Percentiles rank a stretch among this genome's conserved stretches.
Evolutionary conservation across 306 rosid genomes (phyloP).

Genomic region (Prunus mongolica): DNA sequence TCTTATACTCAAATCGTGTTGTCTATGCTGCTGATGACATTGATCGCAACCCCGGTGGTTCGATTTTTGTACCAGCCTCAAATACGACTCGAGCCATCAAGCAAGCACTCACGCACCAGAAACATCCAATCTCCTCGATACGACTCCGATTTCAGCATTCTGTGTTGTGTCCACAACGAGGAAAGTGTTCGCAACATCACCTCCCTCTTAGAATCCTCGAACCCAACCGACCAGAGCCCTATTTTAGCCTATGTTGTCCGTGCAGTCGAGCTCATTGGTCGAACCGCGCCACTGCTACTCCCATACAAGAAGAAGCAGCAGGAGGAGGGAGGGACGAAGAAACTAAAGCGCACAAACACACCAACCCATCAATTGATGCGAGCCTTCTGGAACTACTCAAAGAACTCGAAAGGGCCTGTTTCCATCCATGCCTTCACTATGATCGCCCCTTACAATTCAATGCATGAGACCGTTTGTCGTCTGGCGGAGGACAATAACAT

Average conservation of each 20-base stretch:
- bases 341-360: slow-evolving; percentile 11
- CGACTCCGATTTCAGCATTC: slow-evolving; percentile 25
- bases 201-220: slow-evolving; percentile 41
- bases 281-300: slow-evolving; percentile 34
- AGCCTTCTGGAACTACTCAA: slow-evolving; percentile 52
- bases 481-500: slow-evolving; percentile 35
- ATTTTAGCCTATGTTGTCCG: slow-evolving; percentile 39
- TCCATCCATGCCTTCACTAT: slow-evolving; percentile 31
- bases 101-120: neutral
- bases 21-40: slow-evolving; percentile 6
- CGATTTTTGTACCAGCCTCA: slow-evolving; percentile 9
- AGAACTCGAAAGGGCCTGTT: slow-evolving; percentile 31
- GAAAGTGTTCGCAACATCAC: slow-evolving; percentile 39
- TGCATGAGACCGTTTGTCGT: slow-evolving; percentile 46
- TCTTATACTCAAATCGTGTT: slow-evolving; percentile 22
- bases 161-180: slow-evolving; percentile 45
- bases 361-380: slow-evolving; percentile 41
- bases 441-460: slow-evolving; percentile 51
- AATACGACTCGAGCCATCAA: neutral
- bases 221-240: slow-evolving; percentile 30
- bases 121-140: slow-evolving; percentile 25
- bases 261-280: slow-evolving; percentile 41
- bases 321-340: neutral
- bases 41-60: slow-evolving; percentile 23
- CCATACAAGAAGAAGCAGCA: slow-evolving; percentile 23